Conservation (phyloP, 2,329 filamentous ascomycete genomes). For the Fusarium sarcochroum region DNA sequence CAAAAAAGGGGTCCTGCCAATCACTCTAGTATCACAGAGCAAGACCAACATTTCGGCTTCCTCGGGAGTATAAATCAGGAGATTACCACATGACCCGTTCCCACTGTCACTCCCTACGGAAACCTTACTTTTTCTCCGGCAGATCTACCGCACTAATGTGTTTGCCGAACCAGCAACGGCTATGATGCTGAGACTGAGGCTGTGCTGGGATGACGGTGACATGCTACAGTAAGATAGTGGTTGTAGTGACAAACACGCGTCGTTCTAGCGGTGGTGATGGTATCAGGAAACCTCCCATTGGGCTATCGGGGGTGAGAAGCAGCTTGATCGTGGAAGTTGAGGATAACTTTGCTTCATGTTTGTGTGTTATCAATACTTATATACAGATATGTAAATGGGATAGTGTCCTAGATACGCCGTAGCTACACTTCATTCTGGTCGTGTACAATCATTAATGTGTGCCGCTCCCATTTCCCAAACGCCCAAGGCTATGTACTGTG, state of each 20-base stretch:
- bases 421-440: conserved; percentile 23
- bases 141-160: not conserved
- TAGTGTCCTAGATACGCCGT: not conserved
- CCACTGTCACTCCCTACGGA: conserved; percentile 2
- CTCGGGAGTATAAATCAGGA: conserved; percentile 10
- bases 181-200: conserved; percentile 13
- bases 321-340: not conserved
- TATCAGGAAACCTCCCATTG: not conserved
- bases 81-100: not conserved
- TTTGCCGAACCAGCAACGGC: not conserved
- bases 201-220: conserved; percentile 7
- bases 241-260: conserved; percentile 11
- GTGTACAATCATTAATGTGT: conserved; percentile 1
- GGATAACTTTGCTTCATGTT: conserved; percentile 20
- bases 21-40: not conserved
- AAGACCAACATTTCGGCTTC: conserved; percentile 14
- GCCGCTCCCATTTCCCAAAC: conserved; percentile 10
- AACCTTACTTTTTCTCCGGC: not conserved
- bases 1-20: no score
- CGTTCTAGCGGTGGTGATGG: conserved; percentile 12
- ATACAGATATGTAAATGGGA: conserved; percentile 15
- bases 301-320: not conserved
- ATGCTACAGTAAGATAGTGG: not conserved
- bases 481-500: conserved; percentile 20
- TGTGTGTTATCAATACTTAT: conserved; percentile 5